These are phyloP conservation scores for Aspergillus uvarum DNA, from an alignment of 2,329 filamentous ascomycete genomes.

Conservation along the genomic window DNA sequence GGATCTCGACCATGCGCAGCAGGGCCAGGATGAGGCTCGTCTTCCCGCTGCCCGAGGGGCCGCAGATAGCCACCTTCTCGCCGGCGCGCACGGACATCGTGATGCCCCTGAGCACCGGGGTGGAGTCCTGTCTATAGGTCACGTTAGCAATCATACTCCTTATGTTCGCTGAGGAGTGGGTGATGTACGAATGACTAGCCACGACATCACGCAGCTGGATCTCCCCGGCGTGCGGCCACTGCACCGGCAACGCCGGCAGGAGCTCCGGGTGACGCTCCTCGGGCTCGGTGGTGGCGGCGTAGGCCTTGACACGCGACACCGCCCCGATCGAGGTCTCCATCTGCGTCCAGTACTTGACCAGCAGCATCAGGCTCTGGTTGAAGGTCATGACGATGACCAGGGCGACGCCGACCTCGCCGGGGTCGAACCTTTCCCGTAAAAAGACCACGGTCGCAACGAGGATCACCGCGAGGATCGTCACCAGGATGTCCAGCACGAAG, in stretches of 20 bases:
- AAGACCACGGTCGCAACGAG: slow-evolving; percentile 46
- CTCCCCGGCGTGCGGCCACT: slow-evolving; percentile 23
- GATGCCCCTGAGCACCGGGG: slow-evolving; percentile 26
- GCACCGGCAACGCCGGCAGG: neutral
- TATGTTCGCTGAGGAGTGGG: neutral
- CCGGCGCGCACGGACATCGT: slow-evolving; percentile 24
- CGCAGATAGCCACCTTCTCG: slow-evolving; percentile 35
- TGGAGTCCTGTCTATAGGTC: neutral
- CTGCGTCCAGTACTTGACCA: slow-evolving; percentile 23
- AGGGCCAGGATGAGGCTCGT: slow-evolving; percentile 23
- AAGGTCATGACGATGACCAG: slow-evolving; percentile 50
- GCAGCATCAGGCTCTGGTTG: slow-evolving; percentile 43
- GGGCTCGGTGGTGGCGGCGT: slow-evolving; percentile 39
- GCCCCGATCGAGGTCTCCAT: slow-evolving; percentile 27
- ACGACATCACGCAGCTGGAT: slow-evolving; percentile 13
- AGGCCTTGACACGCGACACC: slow-evolving; percentile 50
- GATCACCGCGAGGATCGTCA: slow-evolving; percentile 42
- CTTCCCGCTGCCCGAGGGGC: slow-evolving; percentile 24
- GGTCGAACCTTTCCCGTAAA: slow-evolving; percentile 36
- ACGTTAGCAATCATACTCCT: slow-evolving; percentile 8
- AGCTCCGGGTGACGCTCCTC: slow-evolving; percentile 12
- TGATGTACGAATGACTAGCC: neutral
- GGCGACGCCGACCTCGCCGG: slow-evolving; percentile 48
- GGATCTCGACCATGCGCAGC: slow-evolving; percentile 29
- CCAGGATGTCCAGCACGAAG: slow-evolving; percentile 45